phyloP scores from a whole-genome alignment of 805 yeast genomes.

The Candida dendrica region DNA sequence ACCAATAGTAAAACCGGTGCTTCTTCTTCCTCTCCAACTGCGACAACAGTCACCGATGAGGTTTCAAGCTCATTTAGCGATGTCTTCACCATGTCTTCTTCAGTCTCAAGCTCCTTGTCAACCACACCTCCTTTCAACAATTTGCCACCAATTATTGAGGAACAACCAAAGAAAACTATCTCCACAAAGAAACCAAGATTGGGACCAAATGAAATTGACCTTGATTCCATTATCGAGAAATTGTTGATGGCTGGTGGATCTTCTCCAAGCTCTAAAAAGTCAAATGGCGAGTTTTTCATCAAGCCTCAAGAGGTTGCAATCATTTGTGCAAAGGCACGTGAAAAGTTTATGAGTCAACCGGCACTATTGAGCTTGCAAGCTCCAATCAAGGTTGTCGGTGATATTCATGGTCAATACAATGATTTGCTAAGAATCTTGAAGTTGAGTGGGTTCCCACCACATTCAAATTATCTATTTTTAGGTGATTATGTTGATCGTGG shows the following conservation, averaged over 20 bases:
- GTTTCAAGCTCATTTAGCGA: slow-evolving; percentile 22
- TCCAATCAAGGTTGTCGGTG: slow-evolving; percentile 82
- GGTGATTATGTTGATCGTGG: slow-evolving; percentile 99
- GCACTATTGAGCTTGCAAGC: slow-evolving; percentile 73
- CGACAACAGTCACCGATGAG: slow-evolving; percentile 5
- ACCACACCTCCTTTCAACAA: slow-evolving; percentile 14
- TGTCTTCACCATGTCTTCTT: slow-evolving; percentile 17
- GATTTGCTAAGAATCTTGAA: slow-evolving; percentile 88
- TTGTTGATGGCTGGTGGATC: slow-evolving; percentile 37
- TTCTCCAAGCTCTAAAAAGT: neutral
- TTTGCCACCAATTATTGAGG: slow-evolving; percentile 19
- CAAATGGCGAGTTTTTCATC: slow-evolving; percentile 12
- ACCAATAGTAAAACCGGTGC: neutral
- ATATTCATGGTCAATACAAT: slow-evolving; percentile 94
- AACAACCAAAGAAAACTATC: slow-evolving; percentile 2
- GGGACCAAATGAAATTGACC: slow-evolving; percentile 29
- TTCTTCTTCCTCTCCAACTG: slow-evolving; percentile 3
- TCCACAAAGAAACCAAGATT: slow-evolving; percentile 1
- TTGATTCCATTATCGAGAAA: slow-evolving; percentile 59
- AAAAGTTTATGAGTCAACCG: slow-evolving; percentile 85
- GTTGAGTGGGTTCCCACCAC: slow-evolving; percentile 95
- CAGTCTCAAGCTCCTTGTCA: slow-evolving; percentile 17
- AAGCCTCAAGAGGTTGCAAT: slow-evolving; percentile 57
- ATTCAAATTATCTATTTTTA: slow-evolving; percentile 81
- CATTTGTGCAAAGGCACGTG: slow-evolving; percentile 82